Percentiles rank a stretch among this genome's conserved stretches.
Evolutionary conservation across 2,329 filamentous ascomycete genomes (phyloP).

Genomic region (Botrytis aclada): DNA sequence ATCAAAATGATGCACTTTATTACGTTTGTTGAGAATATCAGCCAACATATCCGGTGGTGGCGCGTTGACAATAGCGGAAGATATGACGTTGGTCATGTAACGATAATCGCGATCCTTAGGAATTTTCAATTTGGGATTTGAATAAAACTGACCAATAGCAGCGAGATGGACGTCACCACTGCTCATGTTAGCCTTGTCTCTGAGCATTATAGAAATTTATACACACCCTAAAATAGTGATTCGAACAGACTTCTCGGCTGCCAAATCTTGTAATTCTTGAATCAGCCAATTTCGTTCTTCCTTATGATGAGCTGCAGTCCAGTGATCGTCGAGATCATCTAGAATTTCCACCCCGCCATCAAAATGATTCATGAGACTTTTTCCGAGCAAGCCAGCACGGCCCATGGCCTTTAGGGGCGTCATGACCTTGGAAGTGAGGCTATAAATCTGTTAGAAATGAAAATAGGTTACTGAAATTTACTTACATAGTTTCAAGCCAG

Average conservation of each 20-base stretch:
- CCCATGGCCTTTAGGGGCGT: conserved; percentile 87
- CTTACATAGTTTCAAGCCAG: conserved; percentile 68
- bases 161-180: conserved; percentile 92
- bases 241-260: conserved; percentile 86
- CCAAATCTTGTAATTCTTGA: conserved; percentile 87
- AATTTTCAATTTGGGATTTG: conserved; percentile 75
- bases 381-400: conserved; percentile 74
- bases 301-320: conserved; percentile 95
- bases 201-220: not conserved
- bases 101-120: conserved; percentile 88
- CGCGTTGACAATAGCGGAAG: conserved; percentile 89
- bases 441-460: conserved; percentile 42
- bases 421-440: conserved; percentile 79
- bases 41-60: conserved; percentile 85
- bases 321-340: conserved; percentile 92
- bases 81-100: conserved; percentile 95
- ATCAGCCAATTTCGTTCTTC: conserved; percentile 81
- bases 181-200: conserved; percentile 25
- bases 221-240: conserved; percentile 77
- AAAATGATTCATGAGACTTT: conserved; percentile 77
- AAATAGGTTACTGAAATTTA: conserved; percentile 22
- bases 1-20: conserved; percentile 73
- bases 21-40: conserved; percentile 89
- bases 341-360: conserved; percentile 89
- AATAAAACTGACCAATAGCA: conserved; percentile 92